Evolutionary conservation across 2,329 filamentous ascomycete species (phyloP).

Genomic region (Niveomyces coronatus): DNA sequence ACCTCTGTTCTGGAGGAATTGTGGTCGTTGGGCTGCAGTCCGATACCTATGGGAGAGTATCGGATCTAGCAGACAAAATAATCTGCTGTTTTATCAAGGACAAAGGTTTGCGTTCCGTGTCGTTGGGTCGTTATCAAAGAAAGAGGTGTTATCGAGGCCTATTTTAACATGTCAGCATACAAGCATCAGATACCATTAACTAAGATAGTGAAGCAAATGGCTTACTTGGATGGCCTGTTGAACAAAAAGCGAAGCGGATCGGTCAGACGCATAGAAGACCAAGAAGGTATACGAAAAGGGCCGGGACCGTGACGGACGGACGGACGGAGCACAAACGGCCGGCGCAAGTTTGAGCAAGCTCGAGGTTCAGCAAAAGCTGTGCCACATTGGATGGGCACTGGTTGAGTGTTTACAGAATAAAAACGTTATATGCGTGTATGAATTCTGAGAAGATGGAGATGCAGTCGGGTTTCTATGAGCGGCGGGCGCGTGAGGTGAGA

Average conservation of each 20-base stretch:
- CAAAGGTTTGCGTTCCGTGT: slow-evolving; percentile 1
- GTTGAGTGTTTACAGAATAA: neutral
- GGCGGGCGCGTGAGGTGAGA: too few relatives aligned
- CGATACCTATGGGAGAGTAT: slow-evolving; percentile 77
- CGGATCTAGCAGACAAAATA: slow-evolving; percentile 60
- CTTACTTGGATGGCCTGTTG: slow-evolving; percentile 80
- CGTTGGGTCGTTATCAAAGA: slow-evolving; percentile 6
- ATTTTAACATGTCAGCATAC: slow-evolving; percentile 8
- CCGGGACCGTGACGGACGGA: slow-evolving; percentile 8
- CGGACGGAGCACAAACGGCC: slow-evolving; percentile 16
- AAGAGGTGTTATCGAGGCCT: slow-evolving; percentile 53
- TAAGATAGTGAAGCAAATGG: slow-evolving; percentile 13
- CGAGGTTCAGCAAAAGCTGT: neutral
- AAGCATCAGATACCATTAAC: neutral
- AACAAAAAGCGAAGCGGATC: slow-evolving; percentile 88
- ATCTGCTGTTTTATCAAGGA: slow-evolving; percentile 11
- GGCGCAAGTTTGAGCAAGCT: slow-evolving; percentile 15
- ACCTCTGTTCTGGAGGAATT: slow-evolving; percentile 79
- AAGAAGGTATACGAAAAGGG: slow-evolving; percentile 14
- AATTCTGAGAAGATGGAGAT: neutral
- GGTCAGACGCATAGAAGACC: slow-evolving; percentile 77
- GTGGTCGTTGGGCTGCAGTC: slow-evolving; percentile 62
- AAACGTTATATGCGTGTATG: neutral
- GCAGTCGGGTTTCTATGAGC: too few relatives aligned
- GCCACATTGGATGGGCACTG: slow-evolving; percentile 1